A percentile compares a stretch with the other conserved stretches of the same genome.
Evolutionary conservation across 1,139 yeast genomes (phyloP).

Genomic region (Wickerhamiella infanticola): DNA sequence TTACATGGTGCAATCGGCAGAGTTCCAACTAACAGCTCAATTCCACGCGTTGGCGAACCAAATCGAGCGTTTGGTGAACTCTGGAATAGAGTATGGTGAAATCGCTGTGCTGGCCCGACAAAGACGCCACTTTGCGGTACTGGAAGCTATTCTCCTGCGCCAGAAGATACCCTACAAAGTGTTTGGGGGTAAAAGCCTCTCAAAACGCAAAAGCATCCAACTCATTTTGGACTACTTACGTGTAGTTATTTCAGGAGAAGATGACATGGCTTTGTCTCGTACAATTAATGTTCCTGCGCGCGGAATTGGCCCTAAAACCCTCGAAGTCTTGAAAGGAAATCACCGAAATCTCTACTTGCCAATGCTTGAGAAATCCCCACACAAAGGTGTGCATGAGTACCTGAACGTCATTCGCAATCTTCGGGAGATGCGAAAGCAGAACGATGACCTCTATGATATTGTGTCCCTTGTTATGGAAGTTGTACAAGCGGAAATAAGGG

Average conservation of each 20-base stretch:
- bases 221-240: constrained; percentile 49
- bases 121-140: constrained; percentile 37
- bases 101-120: constrained; percentile 59
- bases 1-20: constrained; percentile 6
- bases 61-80: constrained; percentile 24
- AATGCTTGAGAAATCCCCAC: neutral
- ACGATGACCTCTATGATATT: neutral
- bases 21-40: constrained; percentile 30
- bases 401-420: neutral
- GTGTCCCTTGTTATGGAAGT: neutral
- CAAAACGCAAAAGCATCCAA: constrained; percentile 61
- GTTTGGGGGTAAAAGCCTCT: constrained; percentile 59
- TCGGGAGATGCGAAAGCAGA: neutral
- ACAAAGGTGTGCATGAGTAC: neutral
- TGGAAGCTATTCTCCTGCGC: constrained; percentile 47
- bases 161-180: constrained; percentile 48
- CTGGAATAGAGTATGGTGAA: constrained; percentile 34
- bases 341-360: neutral
- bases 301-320: constrained; percentile 53
- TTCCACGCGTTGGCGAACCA: constrained; percentile 44
- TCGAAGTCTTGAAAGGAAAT: constrained; percentile 19
- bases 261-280: constrained; percentile 42
- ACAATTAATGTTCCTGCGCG: constrained; percentile 46
- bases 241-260: constrained; percentile 41
- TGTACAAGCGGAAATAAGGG: neutral